A percentile compares a stretch with the other conserved stretches of the same genome.
These are phyloP conservation scores for Fusarium sp. DNA, from an alignment of 2,329 filamentous ascomycete genomes.

Conservation along the genomic window DNA sequence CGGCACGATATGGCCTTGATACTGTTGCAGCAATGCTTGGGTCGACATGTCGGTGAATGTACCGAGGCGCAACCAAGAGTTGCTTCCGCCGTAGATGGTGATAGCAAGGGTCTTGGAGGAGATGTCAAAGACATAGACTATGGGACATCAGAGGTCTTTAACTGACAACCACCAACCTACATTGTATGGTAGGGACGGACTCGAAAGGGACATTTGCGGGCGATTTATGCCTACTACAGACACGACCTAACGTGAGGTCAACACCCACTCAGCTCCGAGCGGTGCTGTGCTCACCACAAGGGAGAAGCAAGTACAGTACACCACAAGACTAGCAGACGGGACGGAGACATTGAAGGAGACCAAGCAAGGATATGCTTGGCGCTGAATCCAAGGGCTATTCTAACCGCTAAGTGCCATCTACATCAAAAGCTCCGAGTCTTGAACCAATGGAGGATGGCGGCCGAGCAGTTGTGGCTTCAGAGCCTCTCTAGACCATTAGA, in stretches of 20 bases:
- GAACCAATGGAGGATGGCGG: conserved; percentile 30
- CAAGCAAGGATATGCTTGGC: neutral
- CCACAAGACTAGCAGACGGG: conserved; percentile 32
- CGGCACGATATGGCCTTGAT: conserved; percentile 60
- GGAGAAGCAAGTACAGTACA: conserved; percentile 22
- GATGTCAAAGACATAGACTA: neutral
- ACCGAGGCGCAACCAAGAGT: conserved; percentile 25
- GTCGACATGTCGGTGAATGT: conserved; percentile 38
- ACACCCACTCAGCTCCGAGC: neutral
- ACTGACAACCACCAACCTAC: conserved; percentile 10
- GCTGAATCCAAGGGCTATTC: neutral
- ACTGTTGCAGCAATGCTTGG: conserved; percentile 54
- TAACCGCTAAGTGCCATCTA: conserved; percentile 24
- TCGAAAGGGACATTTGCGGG: neutral
- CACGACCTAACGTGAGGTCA: conserved; percentile 15
- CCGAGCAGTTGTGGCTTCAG: conserved; percentile 22
- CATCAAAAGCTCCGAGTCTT: conserved; percentile 12
- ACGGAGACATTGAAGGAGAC: conserved; percentile 12
- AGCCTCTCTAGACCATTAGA: conserved; percentile 16
- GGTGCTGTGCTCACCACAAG: conserved; percentile 24
- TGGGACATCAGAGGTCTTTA: conserved; percentile 39
- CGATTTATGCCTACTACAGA: conserved; percentile 24
- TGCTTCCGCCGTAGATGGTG: conserved; percentile 21
- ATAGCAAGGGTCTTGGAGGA: conserved; percentile 11
- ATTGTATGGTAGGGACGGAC: conserved; percentile 8